Evolutionary conservation across 768 basidiomycete genomes (phyloP).

Genomic region (Boletellus ananiceps): DNA sequence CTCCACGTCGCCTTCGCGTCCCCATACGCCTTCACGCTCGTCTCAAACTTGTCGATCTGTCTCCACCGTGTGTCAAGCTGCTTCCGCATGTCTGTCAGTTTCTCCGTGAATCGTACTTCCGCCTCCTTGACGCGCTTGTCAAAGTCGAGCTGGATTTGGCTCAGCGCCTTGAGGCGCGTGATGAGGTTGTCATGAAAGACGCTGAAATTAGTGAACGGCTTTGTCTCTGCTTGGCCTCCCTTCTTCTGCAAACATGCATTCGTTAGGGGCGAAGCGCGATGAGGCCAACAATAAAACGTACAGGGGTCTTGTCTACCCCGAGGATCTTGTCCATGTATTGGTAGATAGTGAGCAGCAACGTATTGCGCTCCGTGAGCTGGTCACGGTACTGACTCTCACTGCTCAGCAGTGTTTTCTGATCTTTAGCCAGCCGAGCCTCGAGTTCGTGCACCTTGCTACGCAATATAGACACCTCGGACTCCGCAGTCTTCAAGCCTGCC

Average conservation of each 20-base stretch:
- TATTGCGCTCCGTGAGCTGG: constrained; percentile 91
- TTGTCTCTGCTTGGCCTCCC: constrained; percentile 72
- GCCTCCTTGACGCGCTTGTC: constrained; percentile 80
- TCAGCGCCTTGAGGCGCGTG: constrained; percentile 77
- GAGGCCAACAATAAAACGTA: constrained; percentile 37
- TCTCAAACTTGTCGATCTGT: constrained; percentile 91
- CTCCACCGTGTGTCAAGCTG: constrained; percentile 87
- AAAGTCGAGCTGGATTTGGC: constrained; percentile 80
- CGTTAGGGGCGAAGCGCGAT: not conserved
- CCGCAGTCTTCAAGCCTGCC: constrained; percentile 56
- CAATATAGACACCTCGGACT: constrained; percentile 58
- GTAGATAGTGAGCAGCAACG: constrained; percentile 85
- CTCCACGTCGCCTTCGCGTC: constrained; percentile 84
- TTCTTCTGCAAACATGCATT: constrained; percentile 51
- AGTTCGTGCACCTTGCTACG: constrained; percentile 66
- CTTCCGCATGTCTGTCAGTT: constrained; percentile 72
- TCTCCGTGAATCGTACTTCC: constrained; percentile 68
- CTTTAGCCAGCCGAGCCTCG: constrained; percentile 77
- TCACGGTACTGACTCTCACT: constrained; percentile 84
- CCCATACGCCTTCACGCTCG: constrained; percentile 73
- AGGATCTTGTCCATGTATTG: constrained; percentile 94
- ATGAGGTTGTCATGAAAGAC: constrained; percentile 95
- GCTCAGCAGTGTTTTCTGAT: constrained; percentile 64
- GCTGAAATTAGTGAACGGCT: constrained; percentile 89
- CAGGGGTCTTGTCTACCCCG: constrained; percentile 82